Base-by-base conservation (phyloP, 345 rosid genomes). In the Microthlaspi erraticum region DNA sequence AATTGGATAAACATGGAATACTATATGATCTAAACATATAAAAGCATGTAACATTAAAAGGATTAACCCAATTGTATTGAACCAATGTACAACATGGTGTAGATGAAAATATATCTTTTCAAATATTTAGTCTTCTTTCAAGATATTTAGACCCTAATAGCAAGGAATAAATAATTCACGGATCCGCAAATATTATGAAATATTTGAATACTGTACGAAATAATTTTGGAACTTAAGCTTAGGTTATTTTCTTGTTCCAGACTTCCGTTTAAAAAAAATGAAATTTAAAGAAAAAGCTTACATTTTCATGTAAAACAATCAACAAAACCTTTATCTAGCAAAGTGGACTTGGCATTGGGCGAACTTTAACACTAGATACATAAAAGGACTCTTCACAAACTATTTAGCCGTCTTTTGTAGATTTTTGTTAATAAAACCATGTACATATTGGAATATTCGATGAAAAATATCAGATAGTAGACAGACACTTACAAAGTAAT, bases 321-420 rank as follows among this genome's bases (percentile, higher is more conserved):
- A 36, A 10, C 68, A 10, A 20, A 50, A 26, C 10, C 16, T 32
- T 42, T 7, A 17, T 53, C 10, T 23, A 23, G 29, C 29, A 23
- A 44, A 56, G 29, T 23, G 33, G 11, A 70, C 43, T 29, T 32
- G 23, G 5, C 8, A 33, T 14, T 32, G 61, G 58, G 58, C 44
- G 52, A 56, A 34, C 42, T 33, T 33, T 33, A 16, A 32, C 59
- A 54, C 12, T 9, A 33, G 17, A 33, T 50, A 12, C 14, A 46
- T 46, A 1, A 60, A 42, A 31, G 68, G 61, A 43, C 70, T 62
- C 41, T 34, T 53, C 49, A 63, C 57, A 62, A 56, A 43, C 31
- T 31, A 14, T 63, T 63, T 72, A 54, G 70, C 70, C 70, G 46
- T 44, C 38, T 34, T 44, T 34, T 62, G 46, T 62, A 11, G 5